Percentiles rank a stretch among this genome's conserved stretches.
Conservation (phyloP, 2,329 filamentous ascomycete species). For the Aspergillus pseudoterreus region DNA sequence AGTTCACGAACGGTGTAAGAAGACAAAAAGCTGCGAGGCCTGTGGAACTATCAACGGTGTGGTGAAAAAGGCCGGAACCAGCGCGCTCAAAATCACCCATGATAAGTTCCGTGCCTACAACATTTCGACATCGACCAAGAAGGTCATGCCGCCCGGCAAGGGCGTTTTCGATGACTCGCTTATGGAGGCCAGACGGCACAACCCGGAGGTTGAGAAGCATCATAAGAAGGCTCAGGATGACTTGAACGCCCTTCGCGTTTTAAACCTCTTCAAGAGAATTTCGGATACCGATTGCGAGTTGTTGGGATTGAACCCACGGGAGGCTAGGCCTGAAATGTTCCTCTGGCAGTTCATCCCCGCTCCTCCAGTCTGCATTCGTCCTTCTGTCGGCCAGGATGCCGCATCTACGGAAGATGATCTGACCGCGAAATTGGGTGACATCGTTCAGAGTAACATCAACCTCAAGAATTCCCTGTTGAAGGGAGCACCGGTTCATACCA, state of each 20-base stretch:
- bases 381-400: constrained; percentile 88
- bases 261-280: constrained; percentile 90
- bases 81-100: constrained; percentile 87
- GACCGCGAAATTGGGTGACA: constrained; percentile 94
- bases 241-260: constrained; percentile 79
- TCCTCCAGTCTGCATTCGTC: constrained; percentile 88
- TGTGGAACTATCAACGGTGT: constrained; percentile 83
- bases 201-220: constrained; percentile 84
- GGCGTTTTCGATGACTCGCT: constrained; percentile 83
- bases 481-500: constrained; percentile 78
- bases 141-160: constrained; percentile 77
- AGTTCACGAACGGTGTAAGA: constrained; percentile 85
- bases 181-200: constrained; percentile 69
- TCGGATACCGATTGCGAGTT: constrained; percentile 83
- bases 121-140: constrained; percentile 80
- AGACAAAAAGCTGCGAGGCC: constrained; percentile 75
- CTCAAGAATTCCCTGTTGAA: constrained; percentile 79
- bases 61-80: constrained; percentile 78
- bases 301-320: constrained; percentile 78
- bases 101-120: constrained; percentile 89
- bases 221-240: constrained; percentile 91
- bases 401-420: constrained; percentile 95
- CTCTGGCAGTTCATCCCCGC: constrained; percentile 96
- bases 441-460: constrained; percentile 85
- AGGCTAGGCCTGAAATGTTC: constrained; percentile 92